Conservation (phyloP, 2,329 filamentous ascomycete genomes). For the Ceratocystis cubensis region DNA sequence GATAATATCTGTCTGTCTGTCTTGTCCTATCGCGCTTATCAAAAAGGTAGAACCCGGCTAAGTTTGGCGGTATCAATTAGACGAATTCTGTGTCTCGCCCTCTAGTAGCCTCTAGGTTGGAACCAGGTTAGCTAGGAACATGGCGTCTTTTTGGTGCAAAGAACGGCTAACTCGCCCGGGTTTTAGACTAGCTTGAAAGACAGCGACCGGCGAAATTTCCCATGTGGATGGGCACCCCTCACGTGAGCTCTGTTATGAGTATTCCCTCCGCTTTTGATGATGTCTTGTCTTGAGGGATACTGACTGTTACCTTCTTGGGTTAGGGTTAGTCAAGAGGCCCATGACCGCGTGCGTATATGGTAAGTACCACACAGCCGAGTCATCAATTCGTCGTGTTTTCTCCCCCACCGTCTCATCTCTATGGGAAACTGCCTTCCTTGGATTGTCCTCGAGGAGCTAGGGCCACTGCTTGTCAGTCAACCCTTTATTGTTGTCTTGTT, state of each 20-base stretch:
- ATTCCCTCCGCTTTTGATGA: background rate
- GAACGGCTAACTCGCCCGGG: conserved; percentile 1
- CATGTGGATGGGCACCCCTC: background rate
- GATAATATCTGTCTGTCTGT: background rate
- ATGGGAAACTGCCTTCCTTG: background rate
- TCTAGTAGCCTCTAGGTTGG: background rate
- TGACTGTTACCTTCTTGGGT: background rate
- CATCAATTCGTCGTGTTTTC: background rate
- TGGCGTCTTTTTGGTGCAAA: background rate
- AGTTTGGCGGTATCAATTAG: conserved; percentile 1
- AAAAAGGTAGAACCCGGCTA: background rate
- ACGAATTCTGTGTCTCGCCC: background rate
- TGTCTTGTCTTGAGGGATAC: background rate
- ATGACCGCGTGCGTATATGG: no score
- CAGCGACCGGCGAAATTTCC: background rate
- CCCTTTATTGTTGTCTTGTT: background rate
- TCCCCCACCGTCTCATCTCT: background rate
- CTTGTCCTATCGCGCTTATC: background rate
- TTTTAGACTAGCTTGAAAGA: background rate
- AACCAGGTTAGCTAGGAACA: background rate
- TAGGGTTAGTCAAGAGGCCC: background rate
- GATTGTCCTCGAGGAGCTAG: background rate
- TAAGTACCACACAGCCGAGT: no score
- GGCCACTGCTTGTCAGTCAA: background rate
- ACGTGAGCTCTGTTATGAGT: background rate